Percentiles rank a stretch among this genome's conserved stretches.
Conservation (phyloP, 2,329 filamentous ascomycete genomes). For the Amauroascus verrucosus region DNA sequence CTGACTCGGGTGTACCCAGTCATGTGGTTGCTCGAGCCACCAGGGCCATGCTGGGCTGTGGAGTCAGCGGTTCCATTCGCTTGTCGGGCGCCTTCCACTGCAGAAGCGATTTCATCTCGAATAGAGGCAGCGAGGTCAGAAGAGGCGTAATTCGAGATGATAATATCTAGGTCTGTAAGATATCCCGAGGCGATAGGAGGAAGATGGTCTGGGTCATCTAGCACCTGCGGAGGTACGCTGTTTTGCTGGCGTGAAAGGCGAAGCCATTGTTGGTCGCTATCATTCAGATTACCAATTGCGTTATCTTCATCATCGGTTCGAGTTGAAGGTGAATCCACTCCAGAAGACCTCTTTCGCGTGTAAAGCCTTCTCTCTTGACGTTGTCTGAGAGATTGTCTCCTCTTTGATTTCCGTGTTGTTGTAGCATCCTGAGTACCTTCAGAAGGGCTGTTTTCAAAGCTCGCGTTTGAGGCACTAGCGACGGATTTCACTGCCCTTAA, state of each 20-base stretch:
- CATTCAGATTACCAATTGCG: constrained; percentile 40
- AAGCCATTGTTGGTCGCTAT: constrained; percentile 50
- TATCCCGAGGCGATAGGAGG: constrained; percentile 48
- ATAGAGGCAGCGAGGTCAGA: constrained; percentile 69
- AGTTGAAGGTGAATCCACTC: constrained; percentile 47
- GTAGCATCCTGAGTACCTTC: constrained; percentile 51
- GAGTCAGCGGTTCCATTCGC: constrained; percentile 57
- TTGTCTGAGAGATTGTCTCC: constrained; percentile 69
- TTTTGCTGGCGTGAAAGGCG: constrained; percentile 47
- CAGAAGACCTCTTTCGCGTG: constrained; percentile 62
- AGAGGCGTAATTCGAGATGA: constrained; percentile 63
- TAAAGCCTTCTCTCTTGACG: constrained; percentile 86
- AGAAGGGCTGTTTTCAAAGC: constrained; percentile 50
- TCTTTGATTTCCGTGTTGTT: constrained; percentile 56
- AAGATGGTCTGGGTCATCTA: constrained; percentile 58
- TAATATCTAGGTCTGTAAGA: constrained; percentile 68
- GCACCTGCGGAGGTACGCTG: constrained; percentile 47
- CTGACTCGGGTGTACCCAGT: constrained; percentile 75
- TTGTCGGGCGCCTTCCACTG: constrained; percentile 52
- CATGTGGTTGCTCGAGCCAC: constrained; percentile 48
- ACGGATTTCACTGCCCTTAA: constrained; percentile 83
- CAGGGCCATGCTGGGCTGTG: constrained; percentile 40
- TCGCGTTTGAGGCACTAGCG: constrained; percentile 68
- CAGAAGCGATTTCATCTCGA: constrained; percentile 65
- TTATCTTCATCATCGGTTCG: constrained; percentile 53